These are phyloP conservation scores for Chrysanthemum lavandulifolium DNA, from an alignment of 129 eudicot species.

Conservation along the genomic window DNA sequence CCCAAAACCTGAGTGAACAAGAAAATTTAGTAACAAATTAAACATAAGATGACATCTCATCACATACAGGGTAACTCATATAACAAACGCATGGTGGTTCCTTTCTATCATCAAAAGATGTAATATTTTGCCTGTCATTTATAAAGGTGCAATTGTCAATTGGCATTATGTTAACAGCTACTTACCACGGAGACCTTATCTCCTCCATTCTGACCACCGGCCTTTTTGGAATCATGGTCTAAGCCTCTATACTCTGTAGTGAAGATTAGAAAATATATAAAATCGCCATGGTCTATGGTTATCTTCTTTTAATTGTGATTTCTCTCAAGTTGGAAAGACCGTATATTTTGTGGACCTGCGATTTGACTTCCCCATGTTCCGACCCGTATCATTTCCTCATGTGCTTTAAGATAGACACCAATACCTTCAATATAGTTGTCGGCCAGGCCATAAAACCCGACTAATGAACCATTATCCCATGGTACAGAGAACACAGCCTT, in stretches of 20 bases:
- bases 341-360: background rate
- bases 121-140: no score
- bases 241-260: background rate
- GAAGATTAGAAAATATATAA: background rate
- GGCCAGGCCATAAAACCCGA: constrained; percentile 2
- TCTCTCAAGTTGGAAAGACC: background rate
- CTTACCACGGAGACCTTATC: no score
- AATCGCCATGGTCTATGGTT: background rate
- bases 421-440: background rate
- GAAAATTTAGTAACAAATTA: background rate
- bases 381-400: background rate
- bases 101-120: no score
- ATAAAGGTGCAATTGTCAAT: no score
- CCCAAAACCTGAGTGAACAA: background rate
- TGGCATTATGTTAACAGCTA: no score
- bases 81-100: background rate
- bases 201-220: no score
- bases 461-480: background rate
- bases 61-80: no score
- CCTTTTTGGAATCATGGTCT: no score
- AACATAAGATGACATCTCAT: background rate
- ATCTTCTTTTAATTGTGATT: background rate
- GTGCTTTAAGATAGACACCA: constrained; percentile 14
- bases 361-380: constrained; percentile 9
- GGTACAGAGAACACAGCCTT: background rate